phyloP scores from a whole-genome alignment of 306 rosid species.

The Prosopis cineraria region DNA sequence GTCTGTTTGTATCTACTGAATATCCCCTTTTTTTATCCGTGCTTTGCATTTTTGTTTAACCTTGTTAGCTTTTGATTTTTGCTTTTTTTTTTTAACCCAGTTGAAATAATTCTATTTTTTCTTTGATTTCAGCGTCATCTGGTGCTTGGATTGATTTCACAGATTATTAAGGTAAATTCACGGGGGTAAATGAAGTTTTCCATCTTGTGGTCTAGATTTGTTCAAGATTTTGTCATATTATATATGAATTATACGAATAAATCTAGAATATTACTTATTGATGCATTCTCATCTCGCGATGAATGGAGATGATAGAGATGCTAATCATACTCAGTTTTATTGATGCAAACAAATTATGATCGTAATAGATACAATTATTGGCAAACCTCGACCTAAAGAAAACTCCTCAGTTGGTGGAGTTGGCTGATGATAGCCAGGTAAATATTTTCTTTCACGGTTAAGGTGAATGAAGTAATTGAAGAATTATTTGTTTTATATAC shows the following conservation, averaged over 20 bases:
- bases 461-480: background rate
- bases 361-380: slow-evolving; percentile 90
- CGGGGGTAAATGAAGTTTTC: slow-evolving; percentile 4
- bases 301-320: too few relatives aligned
- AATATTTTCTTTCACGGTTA: slow-evolving; percentile 28
- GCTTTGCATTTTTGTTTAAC: background rate
- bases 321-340: too few relatives aligned
- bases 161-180: slow-evolving; percentile 82
- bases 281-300: too few relatives aligned
- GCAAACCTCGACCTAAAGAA: slow-evolving; percentile 95
- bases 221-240: background rate
- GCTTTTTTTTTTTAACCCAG: background rate
- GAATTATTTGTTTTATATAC: slow-evolving; percentile 19
- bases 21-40: background rate
- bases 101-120: background rate
- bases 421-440: slow-evolving; percentile 90
- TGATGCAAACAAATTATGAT: too few relatives aligned
- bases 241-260: background rate
- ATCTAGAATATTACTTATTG: background rate
- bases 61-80: background rate
- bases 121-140: slow-evolving; percentile 88
- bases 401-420: slow-evolving; percentile 93
- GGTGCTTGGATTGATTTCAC: slow-evolving; percentile 93
- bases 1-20: background rate
- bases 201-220: slow-evolving; percentile 14